Base-by-base conservation (phyloP, 306 rosid genomes). In the Clitoria ternatea region DNA sequence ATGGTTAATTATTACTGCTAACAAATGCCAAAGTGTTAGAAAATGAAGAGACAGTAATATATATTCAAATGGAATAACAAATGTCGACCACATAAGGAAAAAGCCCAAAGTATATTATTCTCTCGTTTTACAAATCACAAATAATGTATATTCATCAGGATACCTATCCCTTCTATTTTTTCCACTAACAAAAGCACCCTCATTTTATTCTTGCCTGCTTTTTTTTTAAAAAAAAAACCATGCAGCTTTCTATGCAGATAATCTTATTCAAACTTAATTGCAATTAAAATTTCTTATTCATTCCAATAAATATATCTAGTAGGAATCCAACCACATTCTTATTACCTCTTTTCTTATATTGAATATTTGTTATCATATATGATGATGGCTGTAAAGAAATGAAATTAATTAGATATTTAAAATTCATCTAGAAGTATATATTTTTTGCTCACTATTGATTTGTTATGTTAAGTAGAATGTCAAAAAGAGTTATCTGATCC, bases 31-130 rank as follows among this genome's bases (percentile, higher is more conserved):
- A 54, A 9, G 29, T 13, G 53, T 24, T 19, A 4, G 36, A 12
- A 19, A 50, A n/a, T 35, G 32, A 57, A 56, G 56, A 11, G 43
- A 18, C 40, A 12, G 1, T 40, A 15, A 40, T 15, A 55, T 54
- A 37, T 42, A 69, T 1, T 14, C 15, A 27, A 0, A 24, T 1
- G 70, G 65, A 42, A 54, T 43, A 75, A 32, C 4, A 66, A 63
- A 65, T 20, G 23, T 26, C 9, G 20, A 19, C 42, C 80, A 75
- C 52, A 45, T 12, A 35, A 26, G 7, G 23, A 3, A 19, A 5
- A 75, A 56, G 68, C n/a, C n/a, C n/a, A n/a, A n/a, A n/a, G n/a
- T n/a, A n/a, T 20, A 26, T 29, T 20, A 72, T 72, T 60, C 80
- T 36, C 23, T 5, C 24, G 23, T 68, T 4, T 47, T 68, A 22